Evolutionary conservation across 805 yeast genomes (phyloP).

Genomic region (Yarrowia yakushimensis): DNA sequence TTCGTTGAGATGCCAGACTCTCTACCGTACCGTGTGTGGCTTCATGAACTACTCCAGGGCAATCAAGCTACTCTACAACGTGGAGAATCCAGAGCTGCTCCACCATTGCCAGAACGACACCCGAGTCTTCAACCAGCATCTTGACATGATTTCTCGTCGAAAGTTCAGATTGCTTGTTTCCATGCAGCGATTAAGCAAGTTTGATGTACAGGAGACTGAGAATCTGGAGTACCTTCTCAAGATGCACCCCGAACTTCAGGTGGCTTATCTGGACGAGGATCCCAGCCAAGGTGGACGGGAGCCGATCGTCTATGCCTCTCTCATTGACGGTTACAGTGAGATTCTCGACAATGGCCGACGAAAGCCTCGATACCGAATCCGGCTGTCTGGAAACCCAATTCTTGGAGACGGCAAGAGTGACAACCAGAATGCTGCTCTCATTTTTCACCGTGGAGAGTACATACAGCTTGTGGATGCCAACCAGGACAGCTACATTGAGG

Average conservation of each 20-base stretch:
- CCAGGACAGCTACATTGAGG: slow-evolving; percentile 79
- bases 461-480: slow-evolving; percentile 79
- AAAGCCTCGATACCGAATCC: slow-evolving; percentile 59
- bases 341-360: slow-evolving; percentile 55
- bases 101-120: slow-evolving; percentile 25
- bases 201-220: slow-evolving; percentile 72
- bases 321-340: slow-evolving; percentile 70
- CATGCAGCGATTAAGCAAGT: slow-evolving; percentile 77
- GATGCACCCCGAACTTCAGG: slow-evolving; percentile 79
- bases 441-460: slow-evolving; percentile 76
- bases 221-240: slow-evolving; percentile 77
- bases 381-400: slow-evolving; percentile 74
- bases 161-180: slow-evolving; percentile 78
- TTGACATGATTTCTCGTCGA: slow-evolving; percentile 67
- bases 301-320: slow-evolving; percentile 52
- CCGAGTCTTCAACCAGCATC: slow-evolving; percentile 14
- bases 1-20: slow-evolving; percentile 75
- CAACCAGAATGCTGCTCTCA: slow-evolving; percentile 72
- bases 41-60: slow-evolving; percentile 77
- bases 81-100: slow-evolving; percentile 44
- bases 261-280: slow-evolving; percentile 30
- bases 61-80: slow-evolving; percentile 59
- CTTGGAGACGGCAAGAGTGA: slow-evolving; percentile 84
- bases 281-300: slow-evolving; percentile 22
- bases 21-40: slow-evolving; percentile 79